phyloP scores from a whole-genome alignment of 2,329 filamentous ascomycete species.

The Chrysoporthe cubensis region DNA sequence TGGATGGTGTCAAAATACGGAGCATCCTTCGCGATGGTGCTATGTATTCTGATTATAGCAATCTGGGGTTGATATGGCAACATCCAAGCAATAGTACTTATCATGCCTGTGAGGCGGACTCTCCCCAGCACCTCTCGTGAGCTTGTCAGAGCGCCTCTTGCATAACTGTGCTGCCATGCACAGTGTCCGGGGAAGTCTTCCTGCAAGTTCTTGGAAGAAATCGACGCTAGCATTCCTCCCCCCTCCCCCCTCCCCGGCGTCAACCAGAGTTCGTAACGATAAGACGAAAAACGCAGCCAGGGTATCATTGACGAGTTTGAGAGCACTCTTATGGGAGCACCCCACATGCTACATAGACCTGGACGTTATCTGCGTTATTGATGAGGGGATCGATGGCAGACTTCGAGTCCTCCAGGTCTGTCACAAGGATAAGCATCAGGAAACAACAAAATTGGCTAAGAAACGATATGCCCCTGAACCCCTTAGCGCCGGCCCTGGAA shows the following conservation, averaged over 20 bases:
- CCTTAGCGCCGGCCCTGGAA: constrained; percentile 2
- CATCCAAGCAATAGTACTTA: background rate
- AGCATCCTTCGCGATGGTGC: constrained; percentile 2
- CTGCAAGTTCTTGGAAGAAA: background rate
- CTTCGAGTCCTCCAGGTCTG: background rate
- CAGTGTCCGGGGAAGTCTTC: background rate
- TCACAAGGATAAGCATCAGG: background rate
- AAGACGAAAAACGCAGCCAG: background rate
- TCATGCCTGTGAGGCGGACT: background rate
- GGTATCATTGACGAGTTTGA: constrained; percentile 6
- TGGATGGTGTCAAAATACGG: constrained; percentile 4
- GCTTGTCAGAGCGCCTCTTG: background rate
- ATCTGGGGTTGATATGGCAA: constrained; percentile 1
- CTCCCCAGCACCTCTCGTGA: background rate
- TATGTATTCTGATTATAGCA: constrained; percentile 7
- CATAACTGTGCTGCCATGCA: background rate
- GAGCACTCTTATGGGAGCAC: background rate
- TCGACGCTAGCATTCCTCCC: background rate
- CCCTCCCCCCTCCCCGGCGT: background rate
- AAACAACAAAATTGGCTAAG: background rate
- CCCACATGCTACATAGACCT: background rate
- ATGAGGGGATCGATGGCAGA: background rate
- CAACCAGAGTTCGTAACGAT: background rate
- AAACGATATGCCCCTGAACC: background rate
- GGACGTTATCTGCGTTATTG: background rate